Evolutionary conservation across 148 eudicot genomes (phyloP), one percentile per base, ranked within the genome.

Genomic region (Tetragonia tetragonoides): DNA sequence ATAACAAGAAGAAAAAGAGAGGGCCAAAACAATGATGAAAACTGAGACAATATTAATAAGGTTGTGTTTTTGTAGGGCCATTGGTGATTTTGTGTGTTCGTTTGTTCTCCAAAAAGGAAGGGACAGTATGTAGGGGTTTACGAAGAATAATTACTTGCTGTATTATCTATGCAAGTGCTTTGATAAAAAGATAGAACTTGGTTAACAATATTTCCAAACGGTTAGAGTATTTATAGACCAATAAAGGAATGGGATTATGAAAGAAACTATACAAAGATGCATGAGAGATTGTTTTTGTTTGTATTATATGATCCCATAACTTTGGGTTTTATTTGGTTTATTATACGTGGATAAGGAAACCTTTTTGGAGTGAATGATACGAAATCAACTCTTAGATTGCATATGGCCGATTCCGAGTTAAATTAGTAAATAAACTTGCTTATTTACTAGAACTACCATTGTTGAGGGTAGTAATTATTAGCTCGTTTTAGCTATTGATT

Each of bases 301-400:
- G 51, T 68, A 20, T 56, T 56, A 11, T 56, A 15, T 0, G 16
- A 0, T 21, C 72, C 72, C 72, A 69, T 69, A 44, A 69, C 34
- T 21, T 44, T 44, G 14, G 34, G 56, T 24, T 69, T 14, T 2
- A 28, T 46, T 28, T 28, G 34, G 34, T 28, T 28, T 49, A 47
- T 4, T 7, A 8, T 49, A 44, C 47, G 9, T 65, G 40, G 69
- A 66, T 16, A 66, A 68, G 23, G 70, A 42, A 68, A 21, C 34
- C 2, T 7, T 21, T 69, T 46, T 46, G 73, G n/a, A n/a, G 73
- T 21, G 67, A 23, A 28, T 39, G 73, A 69, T 34, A 69, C 73
- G 73, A 46, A 46, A 69, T 16, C 60, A 16, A 7, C n/a, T 56
- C 60, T 56, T 56, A 8, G 6, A 3, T 56, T 49, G 53, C 53